Evolutionary conservation across 352 stramenopile genomes (phyloP).

Genomic region (Globisporangium nodosum): DNA sequence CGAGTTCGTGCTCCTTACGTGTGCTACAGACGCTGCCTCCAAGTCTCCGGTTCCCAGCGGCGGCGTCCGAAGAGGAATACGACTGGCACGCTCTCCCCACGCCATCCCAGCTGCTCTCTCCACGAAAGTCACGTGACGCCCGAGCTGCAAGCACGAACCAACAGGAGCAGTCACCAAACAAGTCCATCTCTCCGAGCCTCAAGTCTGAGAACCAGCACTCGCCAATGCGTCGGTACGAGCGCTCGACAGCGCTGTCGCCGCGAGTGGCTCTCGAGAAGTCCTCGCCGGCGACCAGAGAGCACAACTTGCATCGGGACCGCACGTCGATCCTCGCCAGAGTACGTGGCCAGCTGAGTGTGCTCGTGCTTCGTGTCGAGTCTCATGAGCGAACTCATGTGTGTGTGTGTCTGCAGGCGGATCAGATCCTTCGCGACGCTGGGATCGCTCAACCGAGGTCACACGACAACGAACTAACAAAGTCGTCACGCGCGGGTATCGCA

Average conservation of each 20-base stretch:
- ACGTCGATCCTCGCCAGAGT: conserved; percentile 31
- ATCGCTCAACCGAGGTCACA: conserved; percentile 8
- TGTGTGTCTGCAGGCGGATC: conserved; percentile 23
- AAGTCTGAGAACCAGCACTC: not conserved
- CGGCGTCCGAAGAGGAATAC: conserved; percentile 18
- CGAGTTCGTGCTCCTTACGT: not conserved
- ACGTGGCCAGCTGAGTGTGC: not conserved
- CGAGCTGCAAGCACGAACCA: not conserved
- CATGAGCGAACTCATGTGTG: not conserved
- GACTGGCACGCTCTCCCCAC: conserved; percentile 26
- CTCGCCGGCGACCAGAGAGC: conserved; percentile 14
- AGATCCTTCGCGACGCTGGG: conserved; percentile 38
- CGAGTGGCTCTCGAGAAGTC: conserved; percentile 3
- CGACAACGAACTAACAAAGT: not conserved
- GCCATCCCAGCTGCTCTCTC: not conserved
- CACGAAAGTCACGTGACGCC: not conserved
- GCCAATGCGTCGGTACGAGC: not conserved
- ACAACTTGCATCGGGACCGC: conserved; percentile 28
- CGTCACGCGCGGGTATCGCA: not conserved
- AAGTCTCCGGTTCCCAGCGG: conserved; percentile 26
- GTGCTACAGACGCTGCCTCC: conserved; percentile 33
- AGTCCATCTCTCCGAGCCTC: not conserved
- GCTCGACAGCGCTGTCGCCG: not conserved
- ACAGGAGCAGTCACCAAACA: not conserved
- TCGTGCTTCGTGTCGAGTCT: not conserved